Percentiles rank a stretch among this genome's conserved stretches.
Evolutionary conservation across 2,329 filamentous ascomycete genomes (phyloP).

Genomic region (Chalaropsis ovoidea): DNA sequence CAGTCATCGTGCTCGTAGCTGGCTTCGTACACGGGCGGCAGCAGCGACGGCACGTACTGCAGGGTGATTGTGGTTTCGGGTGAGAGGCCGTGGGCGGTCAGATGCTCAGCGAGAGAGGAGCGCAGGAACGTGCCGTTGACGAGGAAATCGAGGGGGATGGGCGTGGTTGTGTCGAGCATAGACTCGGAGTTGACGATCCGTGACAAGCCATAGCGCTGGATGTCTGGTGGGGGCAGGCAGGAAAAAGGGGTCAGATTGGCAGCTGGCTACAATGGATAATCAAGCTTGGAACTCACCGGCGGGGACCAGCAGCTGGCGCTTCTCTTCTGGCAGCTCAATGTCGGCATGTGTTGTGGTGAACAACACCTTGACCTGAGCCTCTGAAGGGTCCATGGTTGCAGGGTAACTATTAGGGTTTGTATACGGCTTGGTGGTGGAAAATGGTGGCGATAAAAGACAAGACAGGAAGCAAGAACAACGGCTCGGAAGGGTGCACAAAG

Average conservation of each 20-base stretch:
- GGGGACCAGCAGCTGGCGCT: slow-evolving; percentile 52
- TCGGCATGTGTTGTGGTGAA: slow-evolving; percentile 56
- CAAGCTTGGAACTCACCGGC: slow-evolving; percentile 37
- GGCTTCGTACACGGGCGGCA: slow-evolving; percentile 79
- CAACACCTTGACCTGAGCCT: slow-evolving; percentile 53
- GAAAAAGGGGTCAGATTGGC: not conserved
- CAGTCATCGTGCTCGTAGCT: slow-evolving; percentile 97
- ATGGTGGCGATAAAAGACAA: not conserved
- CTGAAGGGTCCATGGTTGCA: slow-evolving; percentile 34
- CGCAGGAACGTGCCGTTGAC: slow-evolving; percentile 88
- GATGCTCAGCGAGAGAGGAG: slow-evolving; percentile 81
- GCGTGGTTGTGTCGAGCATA: slow-evolving; percentile 54
- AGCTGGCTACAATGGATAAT: slow-evolving; percentile 11
- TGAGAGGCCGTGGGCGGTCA: slow-evolving; percentile 75
- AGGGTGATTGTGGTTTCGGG: slow-evolving; percentile 77
- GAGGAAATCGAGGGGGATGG: slow-evolving; percentile 85
- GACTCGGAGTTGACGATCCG: slow-evolving; percentile 62
- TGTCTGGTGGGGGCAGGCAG: slow-evolving; percentile 39
- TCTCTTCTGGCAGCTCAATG: slow-evolving; percentile 52
- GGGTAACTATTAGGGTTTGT: slow-evolving; percentile 1
- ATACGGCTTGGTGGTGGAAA: not conserved
- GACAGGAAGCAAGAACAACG: not conserved
- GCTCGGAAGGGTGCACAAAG: not conserved
- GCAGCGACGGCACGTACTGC: slow-evolving; percentile 84
- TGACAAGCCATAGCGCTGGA: slow-evolving; percentile 60